Percentiles rank a stretch among this genome's conserved stretches.
Conservation (phyloP, 495 filamentous ascomycete genomes). For the Penicillium tannophilum region DNA sequence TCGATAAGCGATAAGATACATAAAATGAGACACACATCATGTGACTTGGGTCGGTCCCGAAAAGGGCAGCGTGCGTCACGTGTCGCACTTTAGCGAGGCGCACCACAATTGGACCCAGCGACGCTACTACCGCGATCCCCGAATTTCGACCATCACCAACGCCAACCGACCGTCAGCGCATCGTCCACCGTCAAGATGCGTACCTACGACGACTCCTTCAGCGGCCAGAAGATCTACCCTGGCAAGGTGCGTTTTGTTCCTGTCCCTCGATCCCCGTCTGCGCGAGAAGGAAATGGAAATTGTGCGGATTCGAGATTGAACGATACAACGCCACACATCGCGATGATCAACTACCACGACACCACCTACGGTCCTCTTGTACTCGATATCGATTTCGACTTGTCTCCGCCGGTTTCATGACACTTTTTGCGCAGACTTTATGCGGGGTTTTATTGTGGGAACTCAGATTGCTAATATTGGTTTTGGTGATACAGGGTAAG, state of each 20-base stretch:
- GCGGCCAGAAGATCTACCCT: conserved; percentile 97
- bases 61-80: conserved; percentile 50
- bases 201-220: conserved; percentile 98
- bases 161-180: conserved; percentile 54
- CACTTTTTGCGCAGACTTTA: conserved; percentile 9
- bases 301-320: conserved; percentile 22
- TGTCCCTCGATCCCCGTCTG: conserved; percentile 24
- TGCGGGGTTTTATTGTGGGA: conserved; percentile 8
- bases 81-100: conserved; percentile 52
- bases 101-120: conserved; percentile 52
- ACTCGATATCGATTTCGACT: neutral
- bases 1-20: conserved; percentile 3
- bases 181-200: conserved; percentile 75
- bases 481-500: conserved; percentile 71
- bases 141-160: conserved; percentile 53
- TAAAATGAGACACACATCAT: conserved; percentile 1
- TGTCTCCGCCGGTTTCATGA: conserved; percentile 2
- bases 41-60: conserved; percentile 24
- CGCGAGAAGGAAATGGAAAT: conserved; percentile 21
- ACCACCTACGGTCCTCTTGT: conserved; percentile 8
- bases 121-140: conserved; percentile 41
- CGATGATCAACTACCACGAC: conserved; percentile 6
- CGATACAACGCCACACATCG: conserved; percentile 11
- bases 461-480: conserved; percentile 29
- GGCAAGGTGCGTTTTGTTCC: conserved; percentile 78